Evolutionary conservation across 108 stramenopile genomes (phyloP).

Genomic region (Fistulifera pelliculosa): DNA sequence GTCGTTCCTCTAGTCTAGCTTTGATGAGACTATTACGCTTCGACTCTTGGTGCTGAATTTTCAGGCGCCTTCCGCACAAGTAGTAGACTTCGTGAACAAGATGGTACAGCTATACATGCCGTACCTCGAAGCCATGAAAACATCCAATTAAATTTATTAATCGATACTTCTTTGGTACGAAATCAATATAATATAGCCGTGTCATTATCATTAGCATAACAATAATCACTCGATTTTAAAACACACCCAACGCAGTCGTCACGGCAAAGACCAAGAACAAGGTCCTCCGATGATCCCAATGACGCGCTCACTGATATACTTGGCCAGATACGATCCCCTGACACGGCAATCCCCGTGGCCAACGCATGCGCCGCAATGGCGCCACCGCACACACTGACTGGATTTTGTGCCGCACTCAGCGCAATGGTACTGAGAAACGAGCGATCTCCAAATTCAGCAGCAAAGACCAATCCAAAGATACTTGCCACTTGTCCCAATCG

Average conservation of each 20-base stretch:
- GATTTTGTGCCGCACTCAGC: constrained; percentile 93
- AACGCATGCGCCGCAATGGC: constrained; percentile 89
- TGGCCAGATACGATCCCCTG: constrained; percentile 78
- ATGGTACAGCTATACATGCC: too few relatives aligned
- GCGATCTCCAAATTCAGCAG: constrained; percentile 92
- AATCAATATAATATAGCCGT: too few relatives aligned
- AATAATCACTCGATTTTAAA: constrained; percentile 24
- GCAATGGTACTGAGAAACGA: constrained; percentile 98
- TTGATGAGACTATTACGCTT: too few relatives aligned
- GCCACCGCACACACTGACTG: constrained; percentile 86
- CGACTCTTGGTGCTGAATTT: too few relatives aligned
- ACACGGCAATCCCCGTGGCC: constrained; percentile 86
- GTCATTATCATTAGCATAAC: too few relatives aligned
- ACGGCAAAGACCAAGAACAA: constrained; percentile 89
- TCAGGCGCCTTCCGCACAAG: too few relatives aligned
- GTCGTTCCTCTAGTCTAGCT: too few relatives aligned
- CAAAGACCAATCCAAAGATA: constrained; percentile 85
- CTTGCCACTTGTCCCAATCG: constrained; percentile 19
- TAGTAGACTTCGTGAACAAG: too few relatives aligned
- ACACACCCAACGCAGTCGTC: constrained; percentile 79
- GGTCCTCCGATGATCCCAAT: constrained; percentile 82
- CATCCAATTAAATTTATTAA: too few relatives aligned
- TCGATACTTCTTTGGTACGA: too few relatives aligned
- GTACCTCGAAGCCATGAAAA: too few relatives aligned
- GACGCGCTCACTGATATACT: constrained; percentile 87